These are phyloP conservation scores for Alternaria gaisen DNA, from an alignment of 2,329 filamentous ascomycete species.

Conservation along the genomic window DNA sequence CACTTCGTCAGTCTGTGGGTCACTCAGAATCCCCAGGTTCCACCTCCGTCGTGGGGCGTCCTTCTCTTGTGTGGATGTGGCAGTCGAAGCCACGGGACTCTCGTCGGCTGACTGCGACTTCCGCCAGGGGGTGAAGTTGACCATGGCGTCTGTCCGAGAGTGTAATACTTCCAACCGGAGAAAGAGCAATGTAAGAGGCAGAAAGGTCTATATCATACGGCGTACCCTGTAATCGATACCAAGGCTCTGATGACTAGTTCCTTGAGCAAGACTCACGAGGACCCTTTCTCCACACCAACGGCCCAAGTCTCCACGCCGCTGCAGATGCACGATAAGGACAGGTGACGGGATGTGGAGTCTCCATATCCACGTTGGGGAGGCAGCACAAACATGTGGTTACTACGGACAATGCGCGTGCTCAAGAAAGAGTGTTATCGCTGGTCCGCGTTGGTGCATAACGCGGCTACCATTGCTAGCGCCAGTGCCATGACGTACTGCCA, in stretches of 20 bases:
- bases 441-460: constrained; percentile 8
- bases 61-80: constrained; percentile 15
- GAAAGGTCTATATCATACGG: constrained; percentile 7
- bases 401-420: constrained; percentile 15
- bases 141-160: constrained; percentile 20
- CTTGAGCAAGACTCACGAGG: constrained; percentile 19
- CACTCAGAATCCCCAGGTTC: constrained; percentile 83
- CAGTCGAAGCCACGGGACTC: constrained; percentile 8
- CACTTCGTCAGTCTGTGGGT: constrained; percentile 82
- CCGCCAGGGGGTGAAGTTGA: constrained; percentile 28
- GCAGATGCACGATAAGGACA: constrained; percentile 24
- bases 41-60: constrained; percentile 45
- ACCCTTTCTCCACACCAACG: constrained; percentile 14
- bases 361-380: constrained; percentile 9
- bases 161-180: background rate
- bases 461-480: constrained; percentile 13
- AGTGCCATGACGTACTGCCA: constrained; percentile 16
- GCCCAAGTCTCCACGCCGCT: constrained; percentile 21
- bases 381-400: constrained; percentile 12
- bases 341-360: constrained; percentile 31
- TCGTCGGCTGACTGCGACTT: constrained; percentile 18
- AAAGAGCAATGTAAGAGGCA: background rate
- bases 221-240: constrained; percentile 4
- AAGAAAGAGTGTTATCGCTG: constrained; percentile 9
- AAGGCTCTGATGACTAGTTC: constrained; percentile 11